Percentiles rank a stretch among this genome's conserved stretches.
phyloP scores from a whole-genome alignment of 768 basidiomycete species.

The Tricholoma flavovirens region DNA sequence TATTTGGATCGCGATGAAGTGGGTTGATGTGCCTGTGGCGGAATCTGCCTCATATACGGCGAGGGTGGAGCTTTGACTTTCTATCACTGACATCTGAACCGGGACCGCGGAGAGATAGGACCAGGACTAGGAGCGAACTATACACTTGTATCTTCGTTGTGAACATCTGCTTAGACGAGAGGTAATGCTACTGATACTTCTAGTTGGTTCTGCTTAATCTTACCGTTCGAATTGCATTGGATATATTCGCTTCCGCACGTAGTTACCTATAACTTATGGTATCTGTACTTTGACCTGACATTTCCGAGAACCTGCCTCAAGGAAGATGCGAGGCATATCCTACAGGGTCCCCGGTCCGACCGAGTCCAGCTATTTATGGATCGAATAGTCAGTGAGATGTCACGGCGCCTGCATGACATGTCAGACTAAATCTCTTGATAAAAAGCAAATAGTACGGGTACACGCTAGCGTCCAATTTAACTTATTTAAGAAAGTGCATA shows the following conservation, averaged over 20 bases:
- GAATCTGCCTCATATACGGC: not conserved
- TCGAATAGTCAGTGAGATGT: too few relatives aligned
- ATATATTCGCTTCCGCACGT: not conserved
- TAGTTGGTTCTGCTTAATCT: not conserved
- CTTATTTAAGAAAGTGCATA: not conserved
- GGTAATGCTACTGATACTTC: not conserved
- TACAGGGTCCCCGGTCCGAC: too few relatives aligned
- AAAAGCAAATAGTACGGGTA: not conserved
- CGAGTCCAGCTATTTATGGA: too few relatives aligned
- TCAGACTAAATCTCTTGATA: not conserved
- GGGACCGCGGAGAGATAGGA: not conserved
- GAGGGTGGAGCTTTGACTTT: not conserved
- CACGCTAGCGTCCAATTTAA: too few relatives aligned
- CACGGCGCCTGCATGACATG: too few relatives aligned
- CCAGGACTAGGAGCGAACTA: not conserved
- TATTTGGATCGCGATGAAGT: constrained; percentile 5
- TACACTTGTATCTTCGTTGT: not conserved
- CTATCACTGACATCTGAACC: not conserved
- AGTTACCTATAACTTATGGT: too few relatives aligned
- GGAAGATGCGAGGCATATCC: too few relatives aligned
- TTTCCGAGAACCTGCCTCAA: too few relatives aligned
- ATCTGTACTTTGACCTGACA: too few relatives aligned
- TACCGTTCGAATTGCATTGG: not conserved
- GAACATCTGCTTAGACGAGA: not conserved
- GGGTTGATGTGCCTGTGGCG: not conserved